A percentile compares a stretch with the other conserved stretches of the same genome.
Conservation (phyloP, 306 rosid genomes). For the Sicyos edulis region DNA sequence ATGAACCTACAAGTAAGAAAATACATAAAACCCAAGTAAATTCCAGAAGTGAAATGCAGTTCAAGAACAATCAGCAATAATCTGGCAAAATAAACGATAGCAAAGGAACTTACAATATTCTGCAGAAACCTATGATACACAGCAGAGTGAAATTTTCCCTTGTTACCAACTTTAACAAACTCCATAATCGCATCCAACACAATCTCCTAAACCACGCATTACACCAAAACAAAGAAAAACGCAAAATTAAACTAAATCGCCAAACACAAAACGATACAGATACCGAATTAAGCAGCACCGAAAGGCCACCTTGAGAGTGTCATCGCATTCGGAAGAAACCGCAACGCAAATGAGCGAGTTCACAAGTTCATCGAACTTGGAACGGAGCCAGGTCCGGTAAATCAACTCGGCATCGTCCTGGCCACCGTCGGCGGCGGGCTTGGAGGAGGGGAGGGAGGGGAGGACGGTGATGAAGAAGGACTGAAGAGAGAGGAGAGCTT, state of each 20-base stretch:
- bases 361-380: slow-evolving; percentile 70
- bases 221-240: neutral
- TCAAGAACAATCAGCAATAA: neutral
- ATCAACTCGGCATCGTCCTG: slow-evolving; percentile 52
- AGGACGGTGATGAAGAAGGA: slow-evolving; percentile 66
- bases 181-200: slow-evolving; percentile 82
- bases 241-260: neutral
- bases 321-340: slow-evolving; percentile 45
- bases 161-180: slow-evolving; percentile 64
- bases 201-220: slow-evolving; percentile 38
- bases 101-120: slow-evolving; percentile 48
- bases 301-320: slow-evolving; percentile 43
- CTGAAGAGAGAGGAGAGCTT: slow-evolving; percentile 75
- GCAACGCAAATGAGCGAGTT: slow-evolving; percentile 46
- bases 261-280: neutral
- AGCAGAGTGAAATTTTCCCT: slow-evolving; percentile 68
- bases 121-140: slow-evolving; percentile 55
- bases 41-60: neutral
- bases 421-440: slow-evolving; percentile 18
- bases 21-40: neutral
- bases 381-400: slow-evolving; percentile 69
- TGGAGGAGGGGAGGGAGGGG: slow-evolving; percentile 45
- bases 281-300: neutral
- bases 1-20: slow-evolving; percentile 37
- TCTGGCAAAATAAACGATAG: neutral